Conservation (phyloP, 306 rosid species). For the Hippophae rhamnoides region DNA sequence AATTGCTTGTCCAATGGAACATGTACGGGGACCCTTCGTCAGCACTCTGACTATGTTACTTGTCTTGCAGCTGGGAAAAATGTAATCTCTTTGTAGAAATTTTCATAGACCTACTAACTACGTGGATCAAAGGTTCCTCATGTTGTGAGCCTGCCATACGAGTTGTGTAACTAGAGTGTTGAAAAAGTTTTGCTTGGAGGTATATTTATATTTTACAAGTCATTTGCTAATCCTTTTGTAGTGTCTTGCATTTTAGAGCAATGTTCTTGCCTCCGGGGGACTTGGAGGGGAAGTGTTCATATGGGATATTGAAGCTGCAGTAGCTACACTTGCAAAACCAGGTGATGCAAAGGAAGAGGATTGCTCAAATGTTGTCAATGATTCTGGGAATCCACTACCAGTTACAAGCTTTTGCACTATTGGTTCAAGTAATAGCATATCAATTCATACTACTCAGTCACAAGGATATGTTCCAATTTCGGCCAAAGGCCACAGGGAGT, state of each 20-base stretch:
- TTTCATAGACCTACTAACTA: constrained; percentile 16
- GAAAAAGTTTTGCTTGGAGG: constrained; percentile 20
- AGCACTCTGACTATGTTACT: constrained; percentile 90
- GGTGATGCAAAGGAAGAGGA: constrained; percentile 70
- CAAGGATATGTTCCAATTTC: constrained; percentile 79
- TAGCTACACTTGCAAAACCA: constrained; percentile 53
- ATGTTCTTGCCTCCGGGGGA: constrained; percentile 99
- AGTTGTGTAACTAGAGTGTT: constrained; percentile 17
- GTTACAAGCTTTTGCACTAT: constrained; percentile 66
- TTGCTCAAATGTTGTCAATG: constrained; percentile 60
- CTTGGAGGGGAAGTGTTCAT: constrained; percentile 99
- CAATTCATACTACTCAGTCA: constrained; percentile 55
- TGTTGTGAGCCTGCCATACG: constrained; percentile 1
- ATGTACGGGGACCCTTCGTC: constrained; percentile 75
- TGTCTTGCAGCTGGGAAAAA: constrained; percentile 87
- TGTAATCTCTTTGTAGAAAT: constrained; percentile 58
- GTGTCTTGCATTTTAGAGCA: constrained; percentile 99
- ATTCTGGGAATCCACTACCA: constrained; percentile 59
- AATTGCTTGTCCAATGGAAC: constrained; percentile 64
- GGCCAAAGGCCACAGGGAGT: constrained; percentile 98
- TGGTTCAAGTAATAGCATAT: constrained; percentile 70
- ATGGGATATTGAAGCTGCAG: constrained; percentile 94
- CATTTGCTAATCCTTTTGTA: constrained; percentile 71
- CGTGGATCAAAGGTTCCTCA: constrained; percentile 25
- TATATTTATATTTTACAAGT: constrained; percentile 18